Base-by-base conservation (phyloP, 2,329 filamentous ascomycete species). In the Lasiodiplodia hormozganensis region DNA sequence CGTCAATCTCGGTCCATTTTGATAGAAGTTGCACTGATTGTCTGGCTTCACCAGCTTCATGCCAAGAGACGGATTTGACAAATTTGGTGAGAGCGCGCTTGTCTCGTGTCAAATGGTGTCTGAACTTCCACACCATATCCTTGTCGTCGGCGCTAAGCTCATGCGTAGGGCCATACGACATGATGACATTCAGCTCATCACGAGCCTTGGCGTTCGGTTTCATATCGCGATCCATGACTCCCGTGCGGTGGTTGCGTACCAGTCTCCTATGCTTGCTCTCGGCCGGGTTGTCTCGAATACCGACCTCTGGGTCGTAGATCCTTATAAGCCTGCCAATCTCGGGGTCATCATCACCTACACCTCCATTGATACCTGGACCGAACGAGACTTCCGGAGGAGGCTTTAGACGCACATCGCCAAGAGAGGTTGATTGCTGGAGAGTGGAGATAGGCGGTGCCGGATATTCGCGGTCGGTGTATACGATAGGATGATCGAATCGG, bases 51-150 rank as follows among this genome's bases (percentile, higher is more conserved):
- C 89, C 89, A 57, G 88, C 87, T 77, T 97, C 95, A 62, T 88
- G 89, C 95, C 96, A 99, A 72, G 96, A 94, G 49, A 97, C 95
- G 0, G 95, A 97, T 79, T 98, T 99, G 78, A 98, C 93, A 73
- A 99, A 97, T 75, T 99, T 99, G 40, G 95, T 99, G 69, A 98
- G 84, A 2, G 95, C 84, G 67, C 82, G 78, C 73, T 99, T 99
- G 78, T 99, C 94, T 68, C 94, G 87, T 0, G 94, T 96, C 25
- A 99, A 82, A 78, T 97, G 95, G 79, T 98, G 97, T 69, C 96
- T 88, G 82, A 98, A 99, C 74, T 96, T 96, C 96, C 96, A 99
- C 23, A 99, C 89, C 64, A 97, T 85, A 79, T 99, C 96, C 76
- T 97, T 96, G 79, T 99, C 96, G 77, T 97, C 94, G 0, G 93